phyloP scores from a whole-genome alignment of 164 flowering plant species.

The Chimonanthus salicifolius region DNA sequence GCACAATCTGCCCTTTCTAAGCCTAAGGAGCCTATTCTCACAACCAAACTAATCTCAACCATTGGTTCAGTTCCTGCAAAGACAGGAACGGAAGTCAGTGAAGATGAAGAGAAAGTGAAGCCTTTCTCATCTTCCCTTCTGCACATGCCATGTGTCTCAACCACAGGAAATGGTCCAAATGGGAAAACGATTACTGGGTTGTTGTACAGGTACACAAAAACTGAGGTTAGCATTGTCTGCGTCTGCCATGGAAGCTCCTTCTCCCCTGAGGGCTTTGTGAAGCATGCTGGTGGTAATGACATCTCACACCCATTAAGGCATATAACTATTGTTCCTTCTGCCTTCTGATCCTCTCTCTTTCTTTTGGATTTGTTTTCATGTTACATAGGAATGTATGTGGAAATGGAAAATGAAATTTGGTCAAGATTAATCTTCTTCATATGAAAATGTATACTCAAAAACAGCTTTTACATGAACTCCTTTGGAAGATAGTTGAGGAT shows the following conservation, averaged over 20 bases:
- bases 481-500: no score
- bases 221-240: constrained; percentile 63
- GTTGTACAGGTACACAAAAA: constrained; percentile 50
- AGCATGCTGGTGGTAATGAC: constrained; percentile 66
- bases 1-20: background rate
- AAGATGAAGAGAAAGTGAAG: background rate
- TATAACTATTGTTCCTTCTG: constrained; percentile 48
- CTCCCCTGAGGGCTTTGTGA: constrained; percentile 66
- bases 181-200: constrained; percentile 65
- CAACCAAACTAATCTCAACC: background rate
- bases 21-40: background rate
- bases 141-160: constrained; percentile 61
- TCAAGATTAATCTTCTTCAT: no score
- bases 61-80: constrained; percentile 9
- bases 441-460: no score
- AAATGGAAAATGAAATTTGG: no score
- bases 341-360: constrained; percentile 13
- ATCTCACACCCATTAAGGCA: constrained; percentile 49
- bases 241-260: constrained; percentile 75
- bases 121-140: constrained; percentile 10
- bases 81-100: background rate
- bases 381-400: no score
- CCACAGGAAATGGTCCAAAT: constrained; percentile 67
- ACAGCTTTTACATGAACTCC: no score
- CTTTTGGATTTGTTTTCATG: no score